phyloP scores from a whole-genome alignment of 305 asterid species.

The Solanum chacoense region DNA sequence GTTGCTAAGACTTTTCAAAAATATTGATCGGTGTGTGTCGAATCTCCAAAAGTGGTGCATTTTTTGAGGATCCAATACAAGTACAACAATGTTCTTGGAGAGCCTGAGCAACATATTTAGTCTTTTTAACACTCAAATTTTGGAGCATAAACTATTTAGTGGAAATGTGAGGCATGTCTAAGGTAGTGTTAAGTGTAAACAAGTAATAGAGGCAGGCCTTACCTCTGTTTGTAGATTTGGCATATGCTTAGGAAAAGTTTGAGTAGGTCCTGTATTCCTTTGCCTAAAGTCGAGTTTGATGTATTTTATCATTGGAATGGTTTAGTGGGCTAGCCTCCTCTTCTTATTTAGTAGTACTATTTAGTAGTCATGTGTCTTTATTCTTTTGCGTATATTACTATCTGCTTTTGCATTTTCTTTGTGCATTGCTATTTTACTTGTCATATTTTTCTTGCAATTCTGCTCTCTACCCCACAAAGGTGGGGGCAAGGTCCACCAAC shows the following conservation, averaged over 20 bases:
- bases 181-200: background rate
- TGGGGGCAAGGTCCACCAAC: background rate
- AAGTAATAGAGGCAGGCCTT: background rate
- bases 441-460: background rate
- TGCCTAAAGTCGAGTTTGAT: background rate
- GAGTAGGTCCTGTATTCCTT: background rate
- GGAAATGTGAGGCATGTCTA: background rate
- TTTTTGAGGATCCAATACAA: background rate
- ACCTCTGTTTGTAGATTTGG: background rate
- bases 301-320: background rate
- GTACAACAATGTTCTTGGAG: background rate
- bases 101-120: background rate
- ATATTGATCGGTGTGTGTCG: background rate
- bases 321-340: background rate
- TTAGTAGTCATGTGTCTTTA: background rate
- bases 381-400: background rate
- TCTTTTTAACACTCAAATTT: background rate
- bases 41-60: background rate
- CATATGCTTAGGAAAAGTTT: background rate
- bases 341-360: background rate
- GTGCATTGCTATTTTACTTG: background rate
- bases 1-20: background rate
- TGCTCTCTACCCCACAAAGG: background rate
- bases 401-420: background rate
- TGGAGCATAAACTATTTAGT: background rate